Evolutionary conservation across 1,139 yeast genomes (phyloP).

Genomic region (Sugiyamaella novakii): DNA sequence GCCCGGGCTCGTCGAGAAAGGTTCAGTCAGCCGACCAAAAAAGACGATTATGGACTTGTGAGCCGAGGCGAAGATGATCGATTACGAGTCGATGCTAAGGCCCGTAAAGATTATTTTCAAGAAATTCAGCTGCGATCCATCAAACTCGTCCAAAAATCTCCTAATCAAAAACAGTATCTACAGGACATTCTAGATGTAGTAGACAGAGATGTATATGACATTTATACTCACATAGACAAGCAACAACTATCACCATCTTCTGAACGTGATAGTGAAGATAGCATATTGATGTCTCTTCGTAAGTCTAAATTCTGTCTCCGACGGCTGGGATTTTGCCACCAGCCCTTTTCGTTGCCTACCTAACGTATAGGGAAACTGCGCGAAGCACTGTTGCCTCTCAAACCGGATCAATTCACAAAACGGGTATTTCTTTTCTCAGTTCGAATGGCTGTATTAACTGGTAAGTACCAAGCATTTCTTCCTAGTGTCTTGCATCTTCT

Average conservation of each 20-base stretch:
- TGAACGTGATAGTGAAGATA: conserved; percentile 19
- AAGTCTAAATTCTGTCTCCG: conserved; percentile 2
- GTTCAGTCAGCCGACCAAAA: conserved; percentile 18
- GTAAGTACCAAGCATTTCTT: conserved; percentile 24
- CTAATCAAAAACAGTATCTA: not conserved
- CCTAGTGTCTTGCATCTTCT: conserved; percentile 28
- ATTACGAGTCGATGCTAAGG: conserved; percentile 19
- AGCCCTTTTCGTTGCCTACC: too few species aligned
- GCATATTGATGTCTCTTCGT: conserved; percentile 27
- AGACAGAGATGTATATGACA: conserved; percentile 4
- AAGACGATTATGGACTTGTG: conserved; percentile 28
- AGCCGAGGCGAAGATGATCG: conserved; percentile 33
- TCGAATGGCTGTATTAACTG: conserved; percentile 26
- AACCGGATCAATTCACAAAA: conserved; percentile 25
- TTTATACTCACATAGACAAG: not conserved
- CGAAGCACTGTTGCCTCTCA: conserved; percentile 27
- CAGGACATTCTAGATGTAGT: conserved; percentile 14
- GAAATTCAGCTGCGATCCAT: conserved; percentile 20
- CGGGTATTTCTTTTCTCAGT: conserved; percentile 28
- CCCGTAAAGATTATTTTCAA: conserved; percentile 22
- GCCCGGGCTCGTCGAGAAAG: conserved; percentile 20
- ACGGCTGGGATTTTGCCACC: too few species aligned
- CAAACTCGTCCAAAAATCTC: not conserved
- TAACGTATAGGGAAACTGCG: conserved; percentile 26
- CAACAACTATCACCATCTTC: not conserved